Evolutionary conservation across 306 rosid species (phyloP).

Genomic region (Arachis stenosperma): DNA sequence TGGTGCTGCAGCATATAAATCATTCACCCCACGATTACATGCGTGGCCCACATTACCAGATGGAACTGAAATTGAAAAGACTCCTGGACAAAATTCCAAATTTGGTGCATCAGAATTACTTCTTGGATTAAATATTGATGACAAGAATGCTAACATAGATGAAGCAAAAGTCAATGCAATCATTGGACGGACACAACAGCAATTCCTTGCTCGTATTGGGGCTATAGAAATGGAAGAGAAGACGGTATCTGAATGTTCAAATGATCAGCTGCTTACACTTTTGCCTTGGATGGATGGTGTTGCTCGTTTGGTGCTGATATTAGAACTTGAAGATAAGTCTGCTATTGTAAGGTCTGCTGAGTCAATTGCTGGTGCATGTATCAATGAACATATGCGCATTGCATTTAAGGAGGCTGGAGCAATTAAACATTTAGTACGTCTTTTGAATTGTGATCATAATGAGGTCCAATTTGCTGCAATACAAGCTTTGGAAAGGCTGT

Average conservation of each 20-base stretch:
- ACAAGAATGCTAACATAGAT: slow-evolving; percentile 56
- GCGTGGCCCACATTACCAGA: slow-evolving; percentile 80
- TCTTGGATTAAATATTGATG: slow-evolving; percentile 73
- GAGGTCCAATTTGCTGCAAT: slow-evolving; percentile 55
- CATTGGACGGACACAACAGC: slow-evolving; percentile 71
- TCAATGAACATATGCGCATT: slow-evolving; percentile 76
- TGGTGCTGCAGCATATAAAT: slow-evolving; percentile 79
- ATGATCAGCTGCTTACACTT: slow-evolving; percentile 54
- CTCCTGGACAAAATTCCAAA: slow-evolving; percentile 61
- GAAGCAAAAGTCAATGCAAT: slow-evolving; percentile 75
- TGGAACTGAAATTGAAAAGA: slow-evolving; percentile 73
- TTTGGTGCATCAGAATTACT: slow-evolving; percentile 86
- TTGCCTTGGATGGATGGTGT: slow-evolving; percentile 87
- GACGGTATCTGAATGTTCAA: slow-evolving; percentile 46
- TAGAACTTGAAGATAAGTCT: slow-evolving; percentile 70
- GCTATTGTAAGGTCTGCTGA: slow-evolving; percentile 68
- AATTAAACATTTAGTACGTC: slow-evolving; percentile 64
- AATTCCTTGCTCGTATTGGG: slow-evolving; percentile 83
- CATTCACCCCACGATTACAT: slow-evolving; percentile 65
- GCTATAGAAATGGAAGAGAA: slow-evolving; percentile 67
- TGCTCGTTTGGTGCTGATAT: slow-evolving; percentile 80
- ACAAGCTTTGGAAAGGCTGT: slow-evolving; percentile 76
- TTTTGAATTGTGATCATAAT: slow-evolving; percentile 51
- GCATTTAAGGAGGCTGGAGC: slow-evolving; percentile 97
- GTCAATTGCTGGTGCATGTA: slow-evolving; percentile 75